Conservation (phyloP, 805 yeast genomes). For the Starmerella asiatica region DNA sequence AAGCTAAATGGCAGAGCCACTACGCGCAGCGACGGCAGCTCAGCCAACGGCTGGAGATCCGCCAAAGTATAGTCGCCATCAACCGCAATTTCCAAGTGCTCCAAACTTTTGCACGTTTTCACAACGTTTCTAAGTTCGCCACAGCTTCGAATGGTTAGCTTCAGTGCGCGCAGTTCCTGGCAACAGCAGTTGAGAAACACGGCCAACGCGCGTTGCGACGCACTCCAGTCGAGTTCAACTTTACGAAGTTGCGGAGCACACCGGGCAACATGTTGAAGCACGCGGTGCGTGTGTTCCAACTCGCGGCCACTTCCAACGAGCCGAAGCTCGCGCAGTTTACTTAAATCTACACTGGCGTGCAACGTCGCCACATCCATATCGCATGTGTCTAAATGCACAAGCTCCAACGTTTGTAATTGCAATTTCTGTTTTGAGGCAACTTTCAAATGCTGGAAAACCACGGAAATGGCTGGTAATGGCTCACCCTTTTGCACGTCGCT, state of each 20-base stretch:
- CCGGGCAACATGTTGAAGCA: conserved; percentile 7
- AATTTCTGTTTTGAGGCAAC: not conserved
- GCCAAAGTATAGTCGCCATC: conserved; percentile 8
- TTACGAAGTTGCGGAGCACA: conserved; percentile 8
- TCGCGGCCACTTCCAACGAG: conserved; percentile 13
- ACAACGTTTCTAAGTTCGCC: conserved; percentile 1
- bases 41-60: conserved; percentile 11
- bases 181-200: conserved; percentile 9
- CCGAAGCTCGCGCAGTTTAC: conserved; percentile 10
- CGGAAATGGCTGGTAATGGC: conserved; percentile 7
- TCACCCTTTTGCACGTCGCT: conserved; percentile 13
- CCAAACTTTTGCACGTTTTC: conserved; percentile 5
- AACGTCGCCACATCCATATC: conserved; percentile 6
- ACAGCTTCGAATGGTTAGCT: conserved; percentile 7
- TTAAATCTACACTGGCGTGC: conserved; percentile 8
- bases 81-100: conserved; percentile 7
- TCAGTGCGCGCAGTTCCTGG: conserved; percentile 6
- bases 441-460: conserved; percentile 4
- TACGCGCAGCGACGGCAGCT: conserved; percentile 4
- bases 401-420: conserved; percentile 8
- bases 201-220: conserved; percentile 5
- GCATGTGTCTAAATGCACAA: conserved; percentile 12
- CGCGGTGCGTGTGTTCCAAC: conserved; percentile 8
- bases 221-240: conserved; percentile 15
- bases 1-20: conserved; percentile 17